Conservation (phyloP, 345 rosid genomes). For the Hypericum perforatum region DNA sequence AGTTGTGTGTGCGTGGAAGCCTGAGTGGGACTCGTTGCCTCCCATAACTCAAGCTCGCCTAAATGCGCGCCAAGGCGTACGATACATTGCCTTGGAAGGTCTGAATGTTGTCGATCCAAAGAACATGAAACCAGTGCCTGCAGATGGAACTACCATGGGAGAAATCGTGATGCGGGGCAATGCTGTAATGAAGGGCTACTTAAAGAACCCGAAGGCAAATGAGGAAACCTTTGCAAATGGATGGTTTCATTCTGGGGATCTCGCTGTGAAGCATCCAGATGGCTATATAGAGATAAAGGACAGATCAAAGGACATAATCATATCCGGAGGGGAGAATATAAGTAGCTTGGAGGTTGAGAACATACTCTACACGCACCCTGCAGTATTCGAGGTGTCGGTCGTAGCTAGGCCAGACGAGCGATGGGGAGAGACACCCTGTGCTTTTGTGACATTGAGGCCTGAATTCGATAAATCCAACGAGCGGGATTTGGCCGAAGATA, state of each 20-base stretch:
- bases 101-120: constrained; percentile 57
- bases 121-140: constrained; percentile 59
- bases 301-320: constrained; percentile 82
- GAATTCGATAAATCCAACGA: constrained; percentile 33
- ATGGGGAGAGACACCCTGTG: constrained; percentile 91
- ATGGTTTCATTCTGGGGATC: constrained; percentile 87
- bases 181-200: constrained; percentile 75
- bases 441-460: constrained; percentile 63
- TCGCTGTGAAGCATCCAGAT: constrained; percentile 81
- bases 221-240: constrained; percentile 74
- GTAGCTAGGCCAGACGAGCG: constrained; percentile 77
- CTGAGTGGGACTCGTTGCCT: constrained; percentile 78
- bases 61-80: constrained; percentile 89
- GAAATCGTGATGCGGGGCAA: constrained; percentile 85
- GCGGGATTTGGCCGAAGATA: constrained; percentile 39
- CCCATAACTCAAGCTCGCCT: constrained; percentile 64
- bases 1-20: constrained; percentile 81
- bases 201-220: constrained; percentile 73
- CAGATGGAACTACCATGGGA: constrained; percentile 75
- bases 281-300: constrained; percentile 79
- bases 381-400: constrained; percentile 70
- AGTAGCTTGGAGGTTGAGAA: constrained; percentile 85
- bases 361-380: constrained; percentile 55
- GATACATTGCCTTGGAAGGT: constrained; percentile 52
- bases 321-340: constrained; percentile 91